A percentile compares a stretch with the other conserved stretches of the same genome.
Evolutionary conservation across 2,329 filamentous ascomycete species (phyloP).

Genomic region (Paracamarosporium sp.): DNA sequence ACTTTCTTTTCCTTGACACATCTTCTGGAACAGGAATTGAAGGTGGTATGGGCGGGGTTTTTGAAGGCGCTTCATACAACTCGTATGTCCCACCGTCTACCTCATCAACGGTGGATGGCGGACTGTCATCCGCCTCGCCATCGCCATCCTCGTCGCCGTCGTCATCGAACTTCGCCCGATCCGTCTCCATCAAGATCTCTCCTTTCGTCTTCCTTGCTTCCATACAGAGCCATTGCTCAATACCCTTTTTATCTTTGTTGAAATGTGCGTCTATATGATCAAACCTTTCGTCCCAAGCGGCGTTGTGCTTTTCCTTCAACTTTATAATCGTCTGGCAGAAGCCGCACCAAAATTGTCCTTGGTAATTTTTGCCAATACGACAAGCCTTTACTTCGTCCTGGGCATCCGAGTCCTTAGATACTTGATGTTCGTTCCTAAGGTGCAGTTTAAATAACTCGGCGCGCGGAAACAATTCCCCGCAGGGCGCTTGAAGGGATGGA

Average conservation of each 20-base stretch:
- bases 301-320: constrained; percentile 57
- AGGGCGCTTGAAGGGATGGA: constrained; percentile 41
- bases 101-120: background rate
- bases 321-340: constrained; percentile 71
- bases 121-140: constrained; percentile 1
- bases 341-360: constrained; percentile 82
- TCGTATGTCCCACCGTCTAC: background rate
- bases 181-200: constrained; percentile 25
- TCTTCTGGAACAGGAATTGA: background rate
- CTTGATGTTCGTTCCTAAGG: constrained; percentile 59
- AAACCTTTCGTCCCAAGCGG: constrained; percentile 67
- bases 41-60: background rate
- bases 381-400: constrained; percentile 59
- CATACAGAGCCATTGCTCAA: constrained; percentile 63
- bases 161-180: constrained; percentile 21
- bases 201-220: constrained; percentile 46
- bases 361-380: constrained; percentile 69
- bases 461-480: constrained; percentile 65
- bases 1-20: constrained; percentile 3
- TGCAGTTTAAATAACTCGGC: constrained; percentile 68
- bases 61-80: background rate
- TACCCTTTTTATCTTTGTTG: constrained; percentile 60
- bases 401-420: constrained; percentile 33
- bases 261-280: constrained; percentile 81
- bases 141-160: constrained; percentile 20